Base-by-base conservation (phyloP, 2,329 filamentous ascomycete genomes). In the Zymoseptoria crescenta region DNA sequence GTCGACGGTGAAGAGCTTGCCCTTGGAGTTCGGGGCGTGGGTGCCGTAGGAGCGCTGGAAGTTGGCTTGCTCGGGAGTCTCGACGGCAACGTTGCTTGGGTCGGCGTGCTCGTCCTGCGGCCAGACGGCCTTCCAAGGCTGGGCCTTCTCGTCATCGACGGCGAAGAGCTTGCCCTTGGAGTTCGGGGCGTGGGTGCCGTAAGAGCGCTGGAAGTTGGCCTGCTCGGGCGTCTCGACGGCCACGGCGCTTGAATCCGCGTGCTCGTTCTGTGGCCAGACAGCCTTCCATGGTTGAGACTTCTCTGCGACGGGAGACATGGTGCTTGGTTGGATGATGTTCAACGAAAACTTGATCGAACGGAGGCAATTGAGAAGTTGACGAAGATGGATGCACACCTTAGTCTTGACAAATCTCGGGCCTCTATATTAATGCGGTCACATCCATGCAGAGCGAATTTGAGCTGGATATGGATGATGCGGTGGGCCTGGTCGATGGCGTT, bases 271-370 rank as follows among this genome's bases (percentile, higher is more conserved):
- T n/a, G 57, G 57, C 28, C 55, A 56, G 50, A 49, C 50, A 6
- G 54, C 49, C 54, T 59, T 59, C 57, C 54, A 59, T 49, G 54
- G 57, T 49, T 59, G 57, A 45, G 28, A 30, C 20, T 56, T 59
- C 24, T 51, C 16, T 21, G 13, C 49, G 49, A 51, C 49, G 2
- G 49, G 49, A 51, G 49, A 21, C 49, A 51, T 51, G 24, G 16
- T 51, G 20, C n/a, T 51, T 51, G 49, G 21, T 51, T 21, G 49
- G 20, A 27, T 51, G 20, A 27, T 51, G 49, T 51, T 51, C 16
- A 16, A 21, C 13, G 49, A 51, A 19, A 19, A 10, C 20, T 21
- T 21, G 16, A 27, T 51, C 24, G 49, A 51, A 21, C 16, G 7
- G 49, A 51, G 5, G n/a, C 20, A 51, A 21, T 10, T 51, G 20